Conservation (phyloP, 768 basidiomycete genomes). For the Leccinum broughii region DNA sequence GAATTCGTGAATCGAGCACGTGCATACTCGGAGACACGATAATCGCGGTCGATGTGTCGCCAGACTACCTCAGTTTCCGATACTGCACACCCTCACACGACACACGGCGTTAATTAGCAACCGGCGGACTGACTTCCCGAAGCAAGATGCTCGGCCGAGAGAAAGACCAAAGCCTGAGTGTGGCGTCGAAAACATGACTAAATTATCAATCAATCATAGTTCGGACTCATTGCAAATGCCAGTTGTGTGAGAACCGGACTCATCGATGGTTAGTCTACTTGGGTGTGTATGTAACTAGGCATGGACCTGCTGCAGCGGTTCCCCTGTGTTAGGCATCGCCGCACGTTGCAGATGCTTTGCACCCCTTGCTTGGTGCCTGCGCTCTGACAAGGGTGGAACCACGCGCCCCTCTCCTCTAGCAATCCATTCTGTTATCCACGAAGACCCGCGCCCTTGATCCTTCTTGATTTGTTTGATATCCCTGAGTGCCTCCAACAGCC, state of each 20-base stretch:
- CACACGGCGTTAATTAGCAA: background rate
- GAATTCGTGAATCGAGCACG: too few species aligned
- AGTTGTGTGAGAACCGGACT: background rate
- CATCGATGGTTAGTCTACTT: conserved; percentile 2
- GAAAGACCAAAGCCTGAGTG: background rate
- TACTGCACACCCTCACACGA: background rate
- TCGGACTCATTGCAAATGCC: background rate
- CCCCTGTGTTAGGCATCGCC: conserved; percentile 1
- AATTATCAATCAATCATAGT: background rate
- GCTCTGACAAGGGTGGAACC: conserved; percentile 20
- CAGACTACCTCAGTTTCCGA: conserved; percentile 8
- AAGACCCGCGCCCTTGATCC: conserved; percentile 29
- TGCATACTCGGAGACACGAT: too few species aligned
- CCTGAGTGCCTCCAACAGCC: conserved; percentile 38
- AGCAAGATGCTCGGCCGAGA: background rate
- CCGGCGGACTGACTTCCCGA: background rate
- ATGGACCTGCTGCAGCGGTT: conserved; percentile 3
- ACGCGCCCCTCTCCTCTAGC: conserved; percentile 23
- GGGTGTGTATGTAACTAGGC: conserved; percentile 8
- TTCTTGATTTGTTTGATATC: conserved; percentile 37
- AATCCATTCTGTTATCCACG: conserved; percentile 31
- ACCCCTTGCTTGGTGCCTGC: conserved; percentile 15
- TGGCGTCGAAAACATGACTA: background rate
- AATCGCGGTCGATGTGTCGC: background rate
- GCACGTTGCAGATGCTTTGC: conserved; percentile 1